A percentile compares a stretch with the other conserved stretches of the same genome.
Conservation (phyloP, 108 stramenopile species). For the Skeletonema costatum region DNA sequence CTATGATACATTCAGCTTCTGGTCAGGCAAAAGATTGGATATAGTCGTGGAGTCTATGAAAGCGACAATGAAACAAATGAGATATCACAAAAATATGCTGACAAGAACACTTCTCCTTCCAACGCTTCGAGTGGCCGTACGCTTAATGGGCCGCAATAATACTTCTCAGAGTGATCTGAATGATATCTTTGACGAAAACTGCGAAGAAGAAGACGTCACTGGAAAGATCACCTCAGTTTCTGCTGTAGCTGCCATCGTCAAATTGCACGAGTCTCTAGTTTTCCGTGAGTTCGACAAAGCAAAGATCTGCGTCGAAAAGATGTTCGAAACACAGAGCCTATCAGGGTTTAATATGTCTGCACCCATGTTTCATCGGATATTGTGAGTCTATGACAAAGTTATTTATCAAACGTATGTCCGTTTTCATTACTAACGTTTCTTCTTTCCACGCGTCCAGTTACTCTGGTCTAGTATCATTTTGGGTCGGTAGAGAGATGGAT, state of each 20-base stretch:
- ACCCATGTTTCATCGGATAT: neutral
- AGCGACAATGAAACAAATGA: neutral
- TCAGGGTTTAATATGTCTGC: neutral
- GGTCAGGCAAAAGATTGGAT: slow-evolving; percentile 5
- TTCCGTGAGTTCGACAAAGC: neutral
- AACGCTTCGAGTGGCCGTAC: neutral
- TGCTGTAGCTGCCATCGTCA: too few relatives aligned
- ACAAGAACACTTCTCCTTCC: neutral
- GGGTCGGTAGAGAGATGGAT: neutral
- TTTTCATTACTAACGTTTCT: neutral
- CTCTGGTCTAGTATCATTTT: neutral
- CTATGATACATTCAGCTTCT: neutral
- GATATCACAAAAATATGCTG: neutral
- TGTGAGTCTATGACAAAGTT: neutral
- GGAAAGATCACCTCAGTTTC: too few relatives aligned
- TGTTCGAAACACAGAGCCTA: neutral
- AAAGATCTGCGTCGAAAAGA: neutral
- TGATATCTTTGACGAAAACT: neutral
- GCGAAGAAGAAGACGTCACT: neutral
- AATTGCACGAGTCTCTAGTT: neutral
- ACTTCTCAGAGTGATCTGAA: neutral
- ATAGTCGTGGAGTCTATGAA: neutral
- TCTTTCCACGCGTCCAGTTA: neutral
- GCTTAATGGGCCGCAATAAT: neutral
- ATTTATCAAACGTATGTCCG: neutral